Base-by-base conservation (phyloP, 1,284 basidiomycete species). In the Austroboletus olivaceoglutinosus region DNA sequence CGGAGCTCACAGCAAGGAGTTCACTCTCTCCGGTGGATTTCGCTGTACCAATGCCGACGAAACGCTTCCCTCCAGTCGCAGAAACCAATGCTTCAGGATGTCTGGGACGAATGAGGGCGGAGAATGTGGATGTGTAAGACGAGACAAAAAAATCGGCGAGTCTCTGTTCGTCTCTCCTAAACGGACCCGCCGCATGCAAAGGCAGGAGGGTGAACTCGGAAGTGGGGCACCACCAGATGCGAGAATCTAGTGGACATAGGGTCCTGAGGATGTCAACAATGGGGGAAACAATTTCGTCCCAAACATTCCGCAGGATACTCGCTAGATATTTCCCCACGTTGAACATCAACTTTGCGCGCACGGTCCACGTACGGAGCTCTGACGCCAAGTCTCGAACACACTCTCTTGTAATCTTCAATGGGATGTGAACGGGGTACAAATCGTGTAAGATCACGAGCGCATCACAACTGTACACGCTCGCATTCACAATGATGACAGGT, bases 281-380 rank as follows among this genome's bases (percentile, higher is more conserved):
- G 4, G 65, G 64, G 2, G 31, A 31, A 6, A 62, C 63, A 15
- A 71, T 38, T 7, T 48, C 31, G 7, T 55, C 44, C 68, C 68
- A 69, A 8, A 70, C 45, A 6, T 37, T 38, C 3, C 58, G 42
- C 16, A 71, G 45, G n/a, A 16, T 2, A n/a, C 13, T 13, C 8
- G 31, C 31, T 12, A 33, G 7, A n/a, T 33, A 6, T 3, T 33
- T 33, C 4, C 12, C 13, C 31, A 33, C 15, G 31, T 33, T 13
- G n/a, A n/a, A n/a, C 5, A 62, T 41, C 4, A 7, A 5, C 3
- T 15, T 16, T 5, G 29, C 18, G 1, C 18, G 18, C 11, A 2
- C n/a, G 5, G n/a, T 18, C 2, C 4, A 37, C 18, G 5, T 11
- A 27, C 8, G 13, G 25, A 29, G 31, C 2, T 33, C 5, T 8